Evolutionary conservation across 2,329 filamentous ascomycete species (phyloP).

Genomic region (Neoarthrinium moseri): DNA sequence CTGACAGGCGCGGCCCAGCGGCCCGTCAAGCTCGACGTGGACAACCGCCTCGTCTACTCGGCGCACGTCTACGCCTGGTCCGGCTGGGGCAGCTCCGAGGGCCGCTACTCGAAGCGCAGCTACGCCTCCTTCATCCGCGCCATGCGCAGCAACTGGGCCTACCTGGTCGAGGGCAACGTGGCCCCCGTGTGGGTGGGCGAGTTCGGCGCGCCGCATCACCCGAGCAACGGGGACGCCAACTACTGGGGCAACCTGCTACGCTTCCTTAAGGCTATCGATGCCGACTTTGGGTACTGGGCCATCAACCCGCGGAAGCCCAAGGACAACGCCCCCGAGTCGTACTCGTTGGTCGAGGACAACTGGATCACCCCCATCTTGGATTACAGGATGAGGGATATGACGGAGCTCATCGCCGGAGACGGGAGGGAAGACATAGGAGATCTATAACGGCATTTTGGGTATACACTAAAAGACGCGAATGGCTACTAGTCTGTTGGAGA

Average conservation of each 20-base stretch:
- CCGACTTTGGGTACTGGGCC: constrained; percentile 71
- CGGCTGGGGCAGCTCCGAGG: constrained; percentile 62
- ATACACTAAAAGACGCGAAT: not conserved
- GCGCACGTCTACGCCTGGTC: constrained; percentile 70
- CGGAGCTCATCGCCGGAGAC: constrained; percentile 44
- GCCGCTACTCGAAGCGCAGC: constrained; percentile 58
- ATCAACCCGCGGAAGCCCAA: constrained; percentile 65
- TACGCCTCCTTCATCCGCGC: constrained; percentile 62
- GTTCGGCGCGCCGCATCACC: constrained; percentile 56
- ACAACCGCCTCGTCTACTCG: constrained; percentile 62
- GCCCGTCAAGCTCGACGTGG: constrained; percentile 56
- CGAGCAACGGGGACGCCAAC: constrained; percentile 55
- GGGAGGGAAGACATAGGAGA: constrained; percentile 1
- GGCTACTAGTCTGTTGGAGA: no score
- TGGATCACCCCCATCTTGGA: constrained; percentile 63
- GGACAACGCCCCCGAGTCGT: constrained; percentile 56
- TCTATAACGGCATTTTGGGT: not conserved
- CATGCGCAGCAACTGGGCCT: constrained; percentile 67
- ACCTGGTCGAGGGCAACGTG: constrained; percentile 53
- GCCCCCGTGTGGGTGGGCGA: constrained; percentile 70
- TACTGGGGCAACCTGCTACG: constrained; percentile 66
- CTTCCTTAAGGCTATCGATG: constrained; percentile 56
- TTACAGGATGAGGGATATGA: constrained; percentile 62
- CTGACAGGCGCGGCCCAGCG: constrained; percentile 53
- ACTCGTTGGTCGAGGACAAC: constrained; percentile 61